A percentile compares a stretch with the other conserved stretches of the same genome.
phyloP scores from a whole-genome alignment of 2,329 filamentous ascomycete genomes.

The Fusarium dimerum region DNA sequence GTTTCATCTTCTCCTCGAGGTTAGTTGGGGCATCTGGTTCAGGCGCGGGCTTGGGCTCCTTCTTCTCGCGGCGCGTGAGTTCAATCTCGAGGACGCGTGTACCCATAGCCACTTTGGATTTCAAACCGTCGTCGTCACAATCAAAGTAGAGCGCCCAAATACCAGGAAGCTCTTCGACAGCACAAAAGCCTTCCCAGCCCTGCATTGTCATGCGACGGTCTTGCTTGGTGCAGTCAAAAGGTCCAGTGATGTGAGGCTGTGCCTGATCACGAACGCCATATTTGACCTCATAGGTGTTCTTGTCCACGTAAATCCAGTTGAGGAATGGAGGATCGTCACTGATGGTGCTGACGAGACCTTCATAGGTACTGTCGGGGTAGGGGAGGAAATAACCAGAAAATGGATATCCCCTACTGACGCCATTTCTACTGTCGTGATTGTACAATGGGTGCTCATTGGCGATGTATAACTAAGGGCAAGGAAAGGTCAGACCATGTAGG shows the following conservation, averaged over 20 bases:
- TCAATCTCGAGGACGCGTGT: slow-evolving; percentile 57
- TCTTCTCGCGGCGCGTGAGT: slow-evolving; percentile 51
- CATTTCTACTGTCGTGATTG: slow-evolving; percentile 32
- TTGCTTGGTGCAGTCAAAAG: slow-evolving; percentile 54
- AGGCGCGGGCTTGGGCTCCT: slow-evolving; percentile 28
- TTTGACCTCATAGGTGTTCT: slow-evolving; percentile 46
- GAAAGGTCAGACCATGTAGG: not conserved
- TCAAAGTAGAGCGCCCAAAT: slow-evolving; percentile 53
- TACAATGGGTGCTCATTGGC: slow-evolving; percentile 30
- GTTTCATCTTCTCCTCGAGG: slow-evolving; percentile 33
- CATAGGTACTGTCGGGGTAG: slow-evolving; percentile 52
- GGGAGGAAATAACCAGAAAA: slow-evolving; percentile 60
- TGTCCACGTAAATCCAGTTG: slow-evolving; percentile 53
- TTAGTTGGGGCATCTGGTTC: slow-evolving; percentile 21
- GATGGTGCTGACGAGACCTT: slow-evolving; percentile 51
- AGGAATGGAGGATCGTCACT: slow-evolving; percentile 50
- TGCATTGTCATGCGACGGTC: slow-evolving; percentile 51
- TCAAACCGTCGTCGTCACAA: slow-evolving; percentile 45
- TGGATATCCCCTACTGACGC: slow-evolving; percentile 52
- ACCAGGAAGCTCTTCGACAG: slow-evolving; percentile 43
- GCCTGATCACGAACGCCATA: slow-evolving; percentile 46
- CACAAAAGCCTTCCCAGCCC: slow-evolving; percentile 52
- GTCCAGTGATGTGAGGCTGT: slow-evolving; percentile 46
- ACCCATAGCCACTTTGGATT: slow-evolving; percentile 45
- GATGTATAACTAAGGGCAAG: slow-evolving; percentile 27